Conservation (phyloP, 2,329 filamentous ascomycete genomes). For the Nakataea oryzae region DNA sequence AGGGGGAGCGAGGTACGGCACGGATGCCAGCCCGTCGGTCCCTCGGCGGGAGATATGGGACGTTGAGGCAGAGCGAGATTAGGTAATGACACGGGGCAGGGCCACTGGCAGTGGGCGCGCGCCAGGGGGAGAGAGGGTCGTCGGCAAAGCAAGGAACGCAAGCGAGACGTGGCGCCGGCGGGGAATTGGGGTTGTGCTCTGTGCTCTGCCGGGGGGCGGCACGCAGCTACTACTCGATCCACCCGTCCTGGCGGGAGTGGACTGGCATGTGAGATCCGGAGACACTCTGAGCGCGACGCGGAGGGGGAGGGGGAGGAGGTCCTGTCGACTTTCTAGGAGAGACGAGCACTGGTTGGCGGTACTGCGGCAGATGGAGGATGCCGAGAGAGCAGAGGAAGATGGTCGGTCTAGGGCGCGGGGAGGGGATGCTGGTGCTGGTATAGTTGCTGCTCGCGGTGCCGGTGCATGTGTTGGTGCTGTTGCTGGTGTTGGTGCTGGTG, state of each 20-base stretch:
- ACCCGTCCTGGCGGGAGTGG: neutral
- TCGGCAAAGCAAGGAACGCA: neutral
- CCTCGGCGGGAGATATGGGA: neutral
- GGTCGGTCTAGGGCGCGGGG: too few species aligned
- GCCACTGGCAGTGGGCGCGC: neutral
- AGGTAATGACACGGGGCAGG: neutral
- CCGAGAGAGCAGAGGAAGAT: neutral
- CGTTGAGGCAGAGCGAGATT: neutral
- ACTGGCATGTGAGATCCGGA: neutral
- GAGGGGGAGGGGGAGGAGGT: neutral
- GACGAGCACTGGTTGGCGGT: neutral
- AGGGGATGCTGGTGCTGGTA: neutral
- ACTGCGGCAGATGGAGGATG: neutral
- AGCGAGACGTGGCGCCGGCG: too few species aligned
- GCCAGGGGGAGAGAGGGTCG: neutral
- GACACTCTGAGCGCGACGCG: neutral
- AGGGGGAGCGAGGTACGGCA: too few species aligned
- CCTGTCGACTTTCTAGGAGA: neutral
- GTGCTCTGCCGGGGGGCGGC: too few species aligned
- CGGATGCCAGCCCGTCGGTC: neutral
- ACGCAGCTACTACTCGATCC: neutral
- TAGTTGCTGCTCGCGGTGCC: neutral
- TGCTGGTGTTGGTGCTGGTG: neutral
- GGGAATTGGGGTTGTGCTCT: too few species aligned
- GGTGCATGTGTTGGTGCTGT: neutral